phyloP scores from a whole-genome alignment of 2,329 filamentous ascomycete genomes.

The Didymella sp. region DNA sequence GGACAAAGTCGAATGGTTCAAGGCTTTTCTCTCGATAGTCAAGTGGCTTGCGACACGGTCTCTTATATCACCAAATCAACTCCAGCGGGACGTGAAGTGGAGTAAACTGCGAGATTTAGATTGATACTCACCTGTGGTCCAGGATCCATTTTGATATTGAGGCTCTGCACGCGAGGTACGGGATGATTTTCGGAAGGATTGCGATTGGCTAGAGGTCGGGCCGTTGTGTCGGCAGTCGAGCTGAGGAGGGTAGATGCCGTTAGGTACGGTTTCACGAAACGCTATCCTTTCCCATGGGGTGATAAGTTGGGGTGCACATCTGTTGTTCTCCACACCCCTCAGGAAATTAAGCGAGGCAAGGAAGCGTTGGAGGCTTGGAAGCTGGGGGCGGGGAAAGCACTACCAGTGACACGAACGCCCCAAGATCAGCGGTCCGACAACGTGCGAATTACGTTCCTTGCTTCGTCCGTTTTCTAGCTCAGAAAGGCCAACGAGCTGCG shows the following conservation, averaged over 20 bases:
- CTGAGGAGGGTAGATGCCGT: slow-evolving; percentile 5
- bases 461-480: slow-evolving; percentile 4
- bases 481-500: neutral
- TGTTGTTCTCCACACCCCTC: slow-evolving; percentile 9
- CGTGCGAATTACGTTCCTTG: slow-evolving; percentile 25
- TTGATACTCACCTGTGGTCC: slow-evolving; percentile 18
- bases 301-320: slow-evolving; percentile 14
- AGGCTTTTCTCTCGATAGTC: slow-evolving; percentile 11
- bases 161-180: slow-evolving; percentile 7
- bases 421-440: slow-evolving; percentile 25
- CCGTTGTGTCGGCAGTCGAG: slow-evolving; percentile 18
- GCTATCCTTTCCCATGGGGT: slow-evolving; percentile 22
- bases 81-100: neutral
- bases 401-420: slow-evolving; percentile 16
- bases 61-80: slow-evolving; percentile 11
- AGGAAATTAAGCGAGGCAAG: slow-evolving; percentile 19
- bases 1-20: slow-evolving; percentile 20
- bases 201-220: slow-evolving; percentile 23
- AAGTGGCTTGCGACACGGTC: slow-evolving; percentile 14
- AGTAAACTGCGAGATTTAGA: neutral
- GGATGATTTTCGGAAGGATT: slow-evolving; percentile 22
- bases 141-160: slow-evolving; percentile 20
- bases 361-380: slow-evolving; percentile 19
- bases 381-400: slow-evolving; percentile 17
- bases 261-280: slow-evolving; percentile 2